These are phyloP conservation scores for Porphyrellus sp. DNA, from an alignment of 1,284 basidiomycete genomes.

Conservation along the genomic window DNA sequence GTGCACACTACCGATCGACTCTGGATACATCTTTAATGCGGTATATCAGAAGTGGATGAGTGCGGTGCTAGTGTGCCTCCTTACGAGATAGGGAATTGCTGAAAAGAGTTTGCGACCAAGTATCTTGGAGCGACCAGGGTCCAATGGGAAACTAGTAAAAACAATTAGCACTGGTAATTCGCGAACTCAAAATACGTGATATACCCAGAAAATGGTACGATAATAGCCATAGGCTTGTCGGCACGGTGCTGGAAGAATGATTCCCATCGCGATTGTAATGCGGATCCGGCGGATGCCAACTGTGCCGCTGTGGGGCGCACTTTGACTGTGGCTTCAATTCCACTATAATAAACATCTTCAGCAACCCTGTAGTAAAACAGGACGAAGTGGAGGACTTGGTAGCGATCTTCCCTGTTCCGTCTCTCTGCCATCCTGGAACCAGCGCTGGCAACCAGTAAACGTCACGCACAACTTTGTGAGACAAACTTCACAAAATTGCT, in stretches of 20 bases:
- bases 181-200: neutral
- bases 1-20: conserved; percentile 29
- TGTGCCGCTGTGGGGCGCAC: conserved; percentile 39
- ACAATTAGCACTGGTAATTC: neutral
- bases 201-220: conserved; percentile 18
- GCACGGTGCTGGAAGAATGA: conserved; percentile 32
- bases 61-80: too few relatives aligned
- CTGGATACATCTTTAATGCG: too few relatives aligned
- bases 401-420: conserved; percentile 48
- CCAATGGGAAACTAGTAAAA: conserved; percentile 4
- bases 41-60: too few relatives aligned
- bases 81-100: conserved; percentile 16
- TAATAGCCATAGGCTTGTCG: conserved; percentile 25
- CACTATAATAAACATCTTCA: conserved; percentile 27
- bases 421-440: conserved; percentile 41
- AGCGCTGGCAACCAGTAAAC: conserved; percentile 33
- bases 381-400: conserved; percentile 41
- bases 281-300: conserved; percentile 36
- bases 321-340: conserved; percentile 39
- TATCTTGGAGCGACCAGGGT: neutral
- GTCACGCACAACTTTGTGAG: neutral
- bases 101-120: conserved; percentile 11
- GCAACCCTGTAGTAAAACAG: neutral
- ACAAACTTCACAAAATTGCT: conserved; percentile 23
- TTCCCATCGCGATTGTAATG: conserved; percentile 41